Conservation (phyloP, 306 rosid species). For the Coriaria nepalensis region DNA sequence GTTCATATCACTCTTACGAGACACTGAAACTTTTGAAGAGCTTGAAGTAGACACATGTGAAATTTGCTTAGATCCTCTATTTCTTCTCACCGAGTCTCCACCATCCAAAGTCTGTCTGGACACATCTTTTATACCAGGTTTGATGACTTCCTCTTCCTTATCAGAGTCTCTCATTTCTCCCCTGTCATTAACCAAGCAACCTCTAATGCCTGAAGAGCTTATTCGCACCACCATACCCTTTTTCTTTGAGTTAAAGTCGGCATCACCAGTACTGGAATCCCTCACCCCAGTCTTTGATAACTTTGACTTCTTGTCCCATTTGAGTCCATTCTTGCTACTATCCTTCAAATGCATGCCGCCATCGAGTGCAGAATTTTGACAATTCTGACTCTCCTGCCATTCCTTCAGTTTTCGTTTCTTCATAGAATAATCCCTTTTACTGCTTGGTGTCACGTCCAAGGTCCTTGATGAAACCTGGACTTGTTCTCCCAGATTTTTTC, state of each 20-base stretch:
- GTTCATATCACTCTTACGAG: constrained; percentile 32
- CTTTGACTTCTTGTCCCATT: constrained; percentile 30
- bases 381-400: constrained; percentile 29
- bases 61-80: constrained; percentile 28
- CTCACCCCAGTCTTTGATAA: constrained; percentile 20
- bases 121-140: constrained; percentile 21
- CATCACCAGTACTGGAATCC: constrained; percentile 16
- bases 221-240: constrained; percentile 22
- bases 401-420: constrained; percentile 52
- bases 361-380: constrained; percentile 20
- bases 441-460: constrained; percentile 15
- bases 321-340: constrained; percentile 31
- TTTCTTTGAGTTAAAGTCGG: constrained; percentile 28
- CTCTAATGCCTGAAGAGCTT: constrained; percentile 19
- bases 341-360: constrained; percentile 21
- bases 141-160: constrained; percentile 21
- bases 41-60: constrained; percentile 51
- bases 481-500: constrained; percentile 27
- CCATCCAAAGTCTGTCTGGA: constrained; percentile 24
- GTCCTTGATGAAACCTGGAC: constrained; percentile 27
- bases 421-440: constrained; percentile 18
- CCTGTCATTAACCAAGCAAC: constrained; percentile 13
- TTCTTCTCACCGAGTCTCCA: constrained; percentile 28
- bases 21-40: constrained; percentile 65
- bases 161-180: constrained; percentile 22